phyloP scores from a whole-genome alignment of 2,329 filamentous ascomycete species.

The Lasiodiplodia sp. region DNA sequence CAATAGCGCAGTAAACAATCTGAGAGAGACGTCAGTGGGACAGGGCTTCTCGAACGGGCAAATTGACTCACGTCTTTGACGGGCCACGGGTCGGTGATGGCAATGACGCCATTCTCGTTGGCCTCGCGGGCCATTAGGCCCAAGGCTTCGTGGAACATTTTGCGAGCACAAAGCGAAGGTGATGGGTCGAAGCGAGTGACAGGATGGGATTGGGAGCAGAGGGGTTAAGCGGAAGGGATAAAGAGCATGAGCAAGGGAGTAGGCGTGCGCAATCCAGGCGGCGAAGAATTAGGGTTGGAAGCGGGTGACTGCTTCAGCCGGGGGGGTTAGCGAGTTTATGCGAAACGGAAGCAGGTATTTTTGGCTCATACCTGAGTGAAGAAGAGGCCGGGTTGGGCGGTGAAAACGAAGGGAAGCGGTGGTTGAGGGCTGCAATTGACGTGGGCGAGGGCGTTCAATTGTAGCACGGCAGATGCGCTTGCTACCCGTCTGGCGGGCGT shows the following conservation, averaged over 20 bases:
- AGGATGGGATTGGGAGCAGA: slow-evolving; percentile 3
- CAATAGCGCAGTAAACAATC: slow-evolving; percentile 52
- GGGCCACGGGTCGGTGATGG: slow-evolving; percentile 49
- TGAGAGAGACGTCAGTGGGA: slow-evolving; percentile 45
- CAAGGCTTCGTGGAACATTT: slow-evolving; percentile 23
- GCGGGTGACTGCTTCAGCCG: slow-evolving; percentile 6
- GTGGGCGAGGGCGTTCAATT: slow-evolving; percentile 17
- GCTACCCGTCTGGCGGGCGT: slow-evolving; percentile 25
- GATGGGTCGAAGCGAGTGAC: slow-evolving; percentile 4
- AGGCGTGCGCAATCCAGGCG: slow-evolving; percentile 24
- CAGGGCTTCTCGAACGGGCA: slow-evolving; percentile 54
- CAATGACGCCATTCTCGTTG: slow-evolving; percentile 38
- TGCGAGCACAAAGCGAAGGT: slow-evolving; percentile 1
- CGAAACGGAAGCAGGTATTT: slow-evolving; percentile 10
- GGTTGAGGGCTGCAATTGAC: slow-evolving; percentile 18
- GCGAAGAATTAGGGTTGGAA: slow-evolving; percentile 3
- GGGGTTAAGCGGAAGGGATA: slow-evolving; percentile 4
- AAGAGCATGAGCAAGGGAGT: slow-evolving; percentile 25
- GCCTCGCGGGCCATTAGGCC: slow-evolving; percentile 35
- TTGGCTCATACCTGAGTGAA: neutral
- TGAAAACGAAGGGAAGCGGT: slow-evolving; percentile 10
- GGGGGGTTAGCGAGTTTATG: slow-evolving; percentile 22
- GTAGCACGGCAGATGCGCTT: slow-evolving; percentile 26
- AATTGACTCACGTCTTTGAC: slow-evolving; percentile 50
- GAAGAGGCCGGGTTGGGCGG: slow-evolving; percentile 11